Base-by-base conservation (phyloP, 1,284 basidiomycete species). In the Trichosporon sp. region DNA sequence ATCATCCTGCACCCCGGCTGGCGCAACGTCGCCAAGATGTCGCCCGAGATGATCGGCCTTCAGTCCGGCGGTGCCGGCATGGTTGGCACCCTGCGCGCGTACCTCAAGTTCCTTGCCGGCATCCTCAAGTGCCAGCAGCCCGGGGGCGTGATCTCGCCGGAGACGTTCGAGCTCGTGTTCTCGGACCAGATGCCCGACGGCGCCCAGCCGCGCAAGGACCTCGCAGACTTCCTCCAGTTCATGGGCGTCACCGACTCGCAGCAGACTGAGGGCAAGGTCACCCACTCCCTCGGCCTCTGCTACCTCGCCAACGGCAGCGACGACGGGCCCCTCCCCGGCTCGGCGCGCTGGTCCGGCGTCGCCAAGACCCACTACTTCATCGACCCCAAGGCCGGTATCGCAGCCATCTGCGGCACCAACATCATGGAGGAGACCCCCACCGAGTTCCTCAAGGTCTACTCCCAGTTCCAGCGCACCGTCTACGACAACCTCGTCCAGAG, bases 21-120 rank as follows among this genome's bases (percentile, higher is more conserved):
- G 15, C 75, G 75, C 51, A 62, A 63, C 31, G 60, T 80, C 34
- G 70, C 77, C 15, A 65, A 69, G 23, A 68, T 35, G 11, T 42
- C 11, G 0, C 69, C 68, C 42, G 68, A 70, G 44, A 47, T 73
- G 60, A 42, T 75, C 51, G 60, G 60, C 44, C 18, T 68, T 21
- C 68, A 73, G 42, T 62, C 68, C 4, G 80, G 80, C 25, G 80
- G 79, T 15, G 80, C 65, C 3, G 80, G 80, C 0, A 65, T 82
- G 12, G 75, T 75, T 65, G 79, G 79, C 18, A 78, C 75, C 0
- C 62, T 72, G 1, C 71, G 65, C 62, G 79, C 77, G 38, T 81
- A 79, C 64, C 73, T 80, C 23, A 58, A 65, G 0, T 70, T 80
- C 65, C 69, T 79, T 4, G 68, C 72, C 31, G 68, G 62, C 31